A percentile compares a stretch with the other conserved stretches of the same genome.
Evolutionary conservation across 116 monocot species (phyloP).

Genomic region (Dioscorea cayenensis): DNA sequence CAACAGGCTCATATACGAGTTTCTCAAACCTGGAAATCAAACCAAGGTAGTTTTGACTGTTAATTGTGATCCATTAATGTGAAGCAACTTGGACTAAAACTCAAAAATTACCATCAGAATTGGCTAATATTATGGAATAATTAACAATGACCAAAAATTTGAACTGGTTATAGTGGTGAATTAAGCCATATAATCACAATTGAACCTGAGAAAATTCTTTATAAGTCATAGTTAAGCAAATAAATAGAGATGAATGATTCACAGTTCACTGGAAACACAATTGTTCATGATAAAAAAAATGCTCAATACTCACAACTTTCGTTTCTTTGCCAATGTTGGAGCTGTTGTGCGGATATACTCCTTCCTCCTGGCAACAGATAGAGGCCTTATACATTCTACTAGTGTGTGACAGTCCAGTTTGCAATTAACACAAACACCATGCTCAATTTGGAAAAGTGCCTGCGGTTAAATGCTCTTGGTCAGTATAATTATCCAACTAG

Average conservation of each 20-base stretch:
- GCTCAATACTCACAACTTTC: constrained; percentile 53
- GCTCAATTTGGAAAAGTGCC: constrained; percentile 92
- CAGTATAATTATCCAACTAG: background rate
- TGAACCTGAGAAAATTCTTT: no score
- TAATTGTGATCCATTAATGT: no score
- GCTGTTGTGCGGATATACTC: constrained; percentile 58
- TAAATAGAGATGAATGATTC: no score
- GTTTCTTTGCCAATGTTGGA: constrained; percentile 61
- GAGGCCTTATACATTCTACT: constrained; percentile 56
- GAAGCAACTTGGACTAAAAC: no score
- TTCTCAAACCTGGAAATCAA: constrained; percentile 49
- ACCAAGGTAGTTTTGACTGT: background rate
- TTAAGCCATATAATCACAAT: no score
- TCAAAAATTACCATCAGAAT: no score
- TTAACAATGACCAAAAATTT: no score
- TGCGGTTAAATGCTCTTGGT: constrained; percentile 9
- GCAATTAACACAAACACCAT: constrained; percentile 73
- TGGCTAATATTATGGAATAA: no score
- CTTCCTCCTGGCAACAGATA: constrained; percentile 39
- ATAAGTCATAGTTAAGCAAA: background rate
- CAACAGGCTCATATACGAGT: constrained; percentile 66
- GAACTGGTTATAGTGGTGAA: no score
- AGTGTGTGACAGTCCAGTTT: constrained; percentile 83
- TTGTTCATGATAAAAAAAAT: no score
- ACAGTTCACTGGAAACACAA: no score